Conservation (phyloP, 495 filamentous ascomycete genomes). For the Penicillium taxi region DNA sequence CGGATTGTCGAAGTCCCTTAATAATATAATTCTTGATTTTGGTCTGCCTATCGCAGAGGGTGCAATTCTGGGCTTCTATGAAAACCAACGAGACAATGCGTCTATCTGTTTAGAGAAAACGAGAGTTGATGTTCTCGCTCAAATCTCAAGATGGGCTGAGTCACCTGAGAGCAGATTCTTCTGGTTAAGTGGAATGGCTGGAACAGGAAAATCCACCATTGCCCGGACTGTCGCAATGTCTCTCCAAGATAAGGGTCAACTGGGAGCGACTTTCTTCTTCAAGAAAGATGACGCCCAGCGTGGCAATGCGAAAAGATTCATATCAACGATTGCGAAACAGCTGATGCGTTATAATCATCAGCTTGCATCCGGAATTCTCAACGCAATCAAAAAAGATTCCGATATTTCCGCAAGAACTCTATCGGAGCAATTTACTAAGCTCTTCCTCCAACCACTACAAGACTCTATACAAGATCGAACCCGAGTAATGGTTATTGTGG, state of each 20-base stretch:
- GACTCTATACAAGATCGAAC: slow-evolving; percentile 2
- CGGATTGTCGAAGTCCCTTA: too few species aligned
- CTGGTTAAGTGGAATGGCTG: slow-evolving; percentile 38
- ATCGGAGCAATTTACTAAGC: slow-evolving; percentile 11
- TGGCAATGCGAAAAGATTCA: slow-evolving; percentile 30
- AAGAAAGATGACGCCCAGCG: slow-evolving; percentile 38
- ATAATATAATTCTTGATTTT: too few species aligned
- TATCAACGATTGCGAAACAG: slow-evolving; percentile 40
- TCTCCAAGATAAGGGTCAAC: slow-evolving; percentile 3
- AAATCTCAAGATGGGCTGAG: slow-evolving; percentile 25
- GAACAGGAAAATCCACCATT: slow-evolving; percentile 41
- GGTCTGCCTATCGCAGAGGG: too few species aligned
- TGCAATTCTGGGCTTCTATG: too few species aligned
- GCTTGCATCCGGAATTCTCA: slow-evolving; percentile 22
- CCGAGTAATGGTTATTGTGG: slow-evolving; percentile 21
- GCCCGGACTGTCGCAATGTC: slow-evolving; percentile 20
- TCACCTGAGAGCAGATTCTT: slow-evolving; percentile 22
- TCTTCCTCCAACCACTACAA: slow-evolving; percentile 36
- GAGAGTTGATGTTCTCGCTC: slow-evolving; percentile 22
- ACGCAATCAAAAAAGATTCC: slow-evolving; percentile 30
- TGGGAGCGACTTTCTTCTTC: slow-evolving; percentile 47
- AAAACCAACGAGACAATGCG: too few species aligned
- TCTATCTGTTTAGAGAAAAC: too few species aligned
- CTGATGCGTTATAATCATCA: slow-evolving; percentile 22
- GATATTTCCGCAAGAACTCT: slow-evolving; percentile 14